phyloP scores from a whole-genome alignment of 352 stramenopile genomes.

The Phytophthora brassicae region DNA sequence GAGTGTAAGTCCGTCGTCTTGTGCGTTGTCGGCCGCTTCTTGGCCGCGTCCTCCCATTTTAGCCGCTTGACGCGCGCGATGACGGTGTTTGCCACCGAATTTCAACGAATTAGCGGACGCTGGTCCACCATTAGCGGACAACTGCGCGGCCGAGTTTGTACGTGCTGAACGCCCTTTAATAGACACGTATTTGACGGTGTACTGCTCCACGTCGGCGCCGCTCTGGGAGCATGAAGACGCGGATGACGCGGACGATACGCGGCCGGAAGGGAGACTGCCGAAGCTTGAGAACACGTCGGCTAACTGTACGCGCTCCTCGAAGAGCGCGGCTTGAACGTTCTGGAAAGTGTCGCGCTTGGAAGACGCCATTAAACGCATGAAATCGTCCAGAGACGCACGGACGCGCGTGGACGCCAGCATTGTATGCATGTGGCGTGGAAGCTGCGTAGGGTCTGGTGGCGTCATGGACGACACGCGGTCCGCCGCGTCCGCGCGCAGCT shows the following conservation, averaged over 20 bases:
- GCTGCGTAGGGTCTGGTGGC: slow-evolving; percentile 27
- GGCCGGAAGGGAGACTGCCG: slow-evolving; percentile 20
- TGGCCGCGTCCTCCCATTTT: slow-evolving; percentile 7
- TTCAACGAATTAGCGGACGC: slow-evolving; percentile 39
- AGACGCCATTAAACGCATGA: slow-evolving; percentile 60
- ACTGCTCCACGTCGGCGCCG: slow-evolving; percentile 38
- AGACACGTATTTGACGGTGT: slow-evolving; percentile 61
- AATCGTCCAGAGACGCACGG: slow-evolving; percentile 60
- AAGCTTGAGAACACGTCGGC: slow-evolving; percentile 69
- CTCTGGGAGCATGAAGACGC: slow-evolving; percentile 24
- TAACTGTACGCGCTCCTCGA: slow-evolving; percentile 59
- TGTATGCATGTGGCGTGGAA: slow-evolving; percentile 46
- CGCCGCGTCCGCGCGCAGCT: slow-evolving; percentile 46
- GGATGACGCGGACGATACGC: slow-evolving; percentile 30
- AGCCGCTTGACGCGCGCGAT: slow-evolving; percentile 19
- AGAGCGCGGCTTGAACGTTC: slow-evolving; percentile 55
- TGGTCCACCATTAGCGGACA: no score
- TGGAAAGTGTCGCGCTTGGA: slow-evolving; percentile 51
- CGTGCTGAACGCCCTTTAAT: slow-evolving; percentile 30
- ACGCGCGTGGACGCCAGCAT: slow-evolving; percentile 63
- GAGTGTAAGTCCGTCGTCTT: slow-evolving; percentile 43
- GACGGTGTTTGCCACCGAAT: slow-evolving; percentile 42
- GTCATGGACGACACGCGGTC: slow-evolving; percentile 55
- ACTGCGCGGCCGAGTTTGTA: slow-evolving; percentile 17
- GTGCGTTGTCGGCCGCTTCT: slow-evolving; percentile 5